Evolutionary conservation across 2,329 filamentous ascomycete genomes (phyloP).

Genomic region (Sclerotinia spermophila): DNA sequence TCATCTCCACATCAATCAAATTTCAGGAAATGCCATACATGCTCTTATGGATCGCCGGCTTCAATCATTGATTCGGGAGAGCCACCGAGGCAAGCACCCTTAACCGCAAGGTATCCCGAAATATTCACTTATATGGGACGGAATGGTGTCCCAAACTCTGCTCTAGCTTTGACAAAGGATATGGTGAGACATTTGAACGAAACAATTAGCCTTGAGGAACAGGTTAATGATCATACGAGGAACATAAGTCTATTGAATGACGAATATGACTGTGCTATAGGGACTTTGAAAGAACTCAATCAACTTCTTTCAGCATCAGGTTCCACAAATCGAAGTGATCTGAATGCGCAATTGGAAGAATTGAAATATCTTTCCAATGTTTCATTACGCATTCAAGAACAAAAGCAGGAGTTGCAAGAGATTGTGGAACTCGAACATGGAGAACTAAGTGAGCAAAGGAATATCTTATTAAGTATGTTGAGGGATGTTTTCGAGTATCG

Average conservation of each 20-base stretch:
- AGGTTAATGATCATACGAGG: neutral
- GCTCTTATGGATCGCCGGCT: neutral
- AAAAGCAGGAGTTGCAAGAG: neutral
- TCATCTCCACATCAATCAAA: neutral
- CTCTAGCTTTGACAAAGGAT: constrained; percentile 10
- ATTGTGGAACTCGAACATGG: neutral
- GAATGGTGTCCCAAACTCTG: constrained; percentile 10
- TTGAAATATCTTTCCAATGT: neutral
- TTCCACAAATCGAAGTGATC: neutral
- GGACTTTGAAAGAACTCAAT: neutral
- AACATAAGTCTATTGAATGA: neutral
- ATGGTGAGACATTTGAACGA: constrained; percentile 7
- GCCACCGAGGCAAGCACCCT: neutral
- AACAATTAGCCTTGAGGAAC: constrained; percentile 3
- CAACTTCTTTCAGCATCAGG: neutral
- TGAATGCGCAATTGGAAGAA: neutral
- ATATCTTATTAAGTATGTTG: neutral
- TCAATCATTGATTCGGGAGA: neutral
- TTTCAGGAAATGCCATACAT: neutral
- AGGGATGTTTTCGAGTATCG: neutral
- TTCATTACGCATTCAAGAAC: neutral
- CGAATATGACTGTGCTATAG: neutral
- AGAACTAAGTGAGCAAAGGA: neutral
- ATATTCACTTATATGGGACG: constrained; percentile 15
- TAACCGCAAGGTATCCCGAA: neutral